phyloP scores from a whole-genome alignment of 805 yeast genomes.

The Kazachstania viticola region DNA sequence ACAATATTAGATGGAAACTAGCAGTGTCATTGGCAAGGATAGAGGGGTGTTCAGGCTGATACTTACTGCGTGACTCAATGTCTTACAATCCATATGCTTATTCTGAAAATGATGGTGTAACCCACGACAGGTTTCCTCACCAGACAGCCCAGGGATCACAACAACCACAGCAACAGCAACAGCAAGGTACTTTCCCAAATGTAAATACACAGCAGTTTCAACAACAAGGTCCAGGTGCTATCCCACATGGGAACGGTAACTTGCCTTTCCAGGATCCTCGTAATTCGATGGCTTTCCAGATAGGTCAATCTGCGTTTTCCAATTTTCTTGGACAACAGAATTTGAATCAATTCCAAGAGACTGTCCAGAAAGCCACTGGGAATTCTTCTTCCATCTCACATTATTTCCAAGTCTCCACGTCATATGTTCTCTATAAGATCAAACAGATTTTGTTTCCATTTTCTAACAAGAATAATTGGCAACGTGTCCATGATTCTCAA shows the following conservation, averaged over 20 bases:
- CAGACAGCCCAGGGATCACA: conserved; percentile 10
- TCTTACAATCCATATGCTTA: conserved; percentile 39
- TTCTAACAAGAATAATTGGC: conserved; percentile 73
- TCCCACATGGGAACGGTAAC: no score
- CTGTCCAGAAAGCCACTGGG: conserved; percentile 32
- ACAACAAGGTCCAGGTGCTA: conserved; percentile 10
- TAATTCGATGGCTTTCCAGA: conserved; percentile 74
- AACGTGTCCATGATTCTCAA: conserved; percentile 33
- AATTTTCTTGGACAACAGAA: conserved; percentile 41
- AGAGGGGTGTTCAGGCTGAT: no score
- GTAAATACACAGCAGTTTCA: conserved; percentile 3
- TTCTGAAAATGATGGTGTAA: conserved; percentile 11
- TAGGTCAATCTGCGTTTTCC: conserved; percentile 70
- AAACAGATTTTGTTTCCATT: conserved; percentile 75
- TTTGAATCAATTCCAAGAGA: conserved; percentile 39
- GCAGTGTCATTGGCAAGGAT: no score
- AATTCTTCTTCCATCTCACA: conserved; percentile 48
- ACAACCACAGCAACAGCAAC: conserved; percentile 17
- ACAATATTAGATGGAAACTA: no score
- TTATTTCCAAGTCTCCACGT: conserved; percentile 86
- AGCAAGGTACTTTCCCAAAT: conserved; percentile 25
- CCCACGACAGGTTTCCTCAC: conserved; percentile 8
- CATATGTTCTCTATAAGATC: conserved; percentile 69
- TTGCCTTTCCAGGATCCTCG: conserved; percentile 62
- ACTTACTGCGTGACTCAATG: no score